Base-by-base conservation (phyloP, 805 yeast species). In the Zygoascus flipseniorum region DNA sequence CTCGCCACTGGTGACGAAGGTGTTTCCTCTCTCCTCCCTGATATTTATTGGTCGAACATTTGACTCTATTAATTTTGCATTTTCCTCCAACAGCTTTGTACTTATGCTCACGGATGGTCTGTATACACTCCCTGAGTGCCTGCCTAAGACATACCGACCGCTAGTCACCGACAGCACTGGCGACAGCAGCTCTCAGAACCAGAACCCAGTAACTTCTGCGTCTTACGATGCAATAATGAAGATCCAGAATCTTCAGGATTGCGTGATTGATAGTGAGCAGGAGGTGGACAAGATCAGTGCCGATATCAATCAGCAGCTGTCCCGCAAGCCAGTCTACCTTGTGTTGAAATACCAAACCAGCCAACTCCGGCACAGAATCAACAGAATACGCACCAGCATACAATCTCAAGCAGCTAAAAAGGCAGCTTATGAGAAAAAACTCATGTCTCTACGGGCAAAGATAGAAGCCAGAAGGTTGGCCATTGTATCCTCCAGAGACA, bases 221-320 rank as follows among this genome's bases (percentile, higher is more conserved):
- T 55, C 61, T 5, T 68, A 56, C 54, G 63, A 68, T 31, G 52
- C 53, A 18, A 56, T 68, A 1, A 62, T 64, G 52, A 65, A 64
- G 31, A 49, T 68, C 8, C 57, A 62, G 55, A 61, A 64, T 10
- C 56, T 68, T 8, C 62, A 67, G 52, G 59, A 60, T 19, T 62
- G 68, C 31, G 55, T 63, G 1, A 58, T 56, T 20, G 71, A 68
- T 51, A 60, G 66, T 46, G 59, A 57, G 45, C 49, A 35, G 37
- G 59, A 68, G 1, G 58, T 58, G 1, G 31, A 20, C 5, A 41
- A 45, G 11, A 54, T 65, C 23, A 20, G 48, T 11, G 32, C n/a
- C 8, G 55, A 58, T 16, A 55, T 63, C n/a, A 55, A 59, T 51
- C 8, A 26, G 23, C 14, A 52, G 28, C 48, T 65, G 8, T 18